Evolutionary conservation across 805 yeast species (phyloP), one percentile per base, ranked within the genome.

Genomic region (Wickerhamomyces kurtzmanii): DNA sequence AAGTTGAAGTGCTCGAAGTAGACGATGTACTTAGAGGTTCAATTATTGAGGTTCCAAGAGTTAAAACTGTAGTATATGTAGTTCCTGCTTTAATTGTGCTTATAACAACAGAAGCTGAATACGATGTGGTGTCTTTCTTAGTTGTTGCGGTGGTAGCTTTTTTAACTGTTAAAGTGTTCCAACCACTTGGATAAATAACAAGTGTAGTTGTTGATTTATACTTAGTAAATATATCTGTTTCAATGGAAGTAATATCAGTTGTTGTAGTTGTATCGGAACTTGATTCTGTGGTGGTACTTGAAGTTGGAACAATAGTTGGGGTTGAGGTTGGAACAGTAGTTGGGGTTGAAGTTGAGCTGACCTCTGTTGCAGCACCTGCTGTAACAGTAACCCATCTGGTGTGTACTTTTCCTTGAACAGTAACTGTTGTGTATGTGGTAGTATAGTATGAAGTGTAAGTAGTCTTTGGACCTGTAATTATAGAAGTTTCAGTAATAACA

Each of bases 331-430:
- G 9, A 17, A 12, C 9, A 21, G 22, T 24, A 19, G 16, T 12
- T 15, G 16, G 17, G 12, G 22, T 22, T 12, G 36, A 8, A 15
- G 32, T 7, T 11, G 31, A n/a, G n/a, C n/a, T n/a, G n/a, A n/a
- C n/a, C n/a, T n/a, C 20, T 24, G 32, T 19, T 25, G 28, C 15
- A 15, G 28, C 34, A 26, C 32, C 43, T n/a, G 24, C 39, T 29
- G 46, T 34, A 33, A 42, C 42, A 12, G 48, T 44, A 18, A 45
- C 32, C 44, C 45, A 42, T 6, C 42, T 36, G 8, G 53, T 45
- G 15, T 26, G 34, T 30, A 42, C 34, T 5, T 28, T 19, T 24
- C 43, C 43, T 24, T 40, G 42, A 24, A 45, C 33, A 21, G 47
- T 42, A 14, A 39, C 34, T 8, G 40, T 28, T 4, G 40, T 29